Conservation (phyloP, 2,329 filamentous ascomycete genomes). For the Tolypocladium tropicale region DNA sequence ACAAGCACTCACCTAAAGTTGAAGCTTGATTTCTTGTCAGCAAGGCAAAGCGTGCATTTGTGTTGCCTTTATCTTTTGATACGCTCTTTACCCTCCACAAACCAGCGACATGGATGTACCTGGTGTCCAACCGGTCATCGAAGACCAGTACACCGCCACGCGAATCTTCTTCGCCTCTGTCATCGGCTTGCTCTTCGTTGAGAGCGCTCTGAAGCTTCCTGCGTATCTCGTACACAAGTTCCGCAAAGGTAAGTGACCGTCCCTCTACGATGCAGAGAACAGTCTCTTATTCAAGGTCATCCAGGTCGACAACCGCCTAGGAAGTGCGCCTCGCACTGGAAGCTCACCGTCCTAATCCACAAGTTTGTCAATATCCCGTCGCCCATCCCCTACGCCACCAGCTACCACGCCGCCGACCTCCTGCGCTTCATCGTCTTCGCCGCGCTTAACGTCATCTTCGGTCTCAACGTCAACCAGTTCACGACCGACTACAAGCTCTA, state of each 20-base stretch:
- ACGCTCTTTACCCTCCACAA: not conserved
- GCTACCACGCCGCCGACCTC: conserved; percentile 7
- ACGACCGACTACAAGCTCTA: conserved; percentile 16
- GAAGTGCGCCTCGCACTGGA: not conserved
- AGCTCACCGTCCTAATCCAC: not conserved
- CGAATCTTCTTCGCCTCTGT: conserved; percentile 9
- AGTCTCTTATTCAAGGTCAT: not conserved
- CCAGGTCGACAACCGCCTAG: not conserved
- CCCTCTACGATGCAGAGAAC: not conserved
- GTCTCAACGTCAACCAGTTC: conserved; percentile 10
- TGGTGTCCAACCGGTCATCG: conserved; percentile 5
- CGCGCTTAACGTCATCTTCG: conserved; percentile 13
- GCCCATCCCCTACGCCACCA: conserved; percentile 1
- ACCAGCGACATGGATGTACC: conserved; percentile 3
- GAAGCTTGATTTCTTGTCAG: not conserved
- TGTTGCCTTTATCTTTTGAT: not conserved
- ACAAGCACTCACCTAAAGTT: not conserved
- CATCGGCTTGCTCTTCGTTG: conserved; percentile 10
- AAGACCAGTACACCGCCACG: conserved; percentile 10
- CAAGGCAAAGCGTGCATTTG: not conserved
- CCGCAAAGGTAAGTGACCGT: not conserved
- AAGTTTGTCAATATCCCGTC: not conserved
- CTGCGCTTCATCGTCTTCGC: conserved; percentile 10
- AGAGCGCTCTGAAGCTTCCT: conserved; percentile 2
- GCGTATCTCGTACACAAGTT: not conserved